These are phyloP conservation scores for Lachancea meyersii DNA, from an alignment of 805 yeast genomes.

Conservation along the genomic window DNA sequence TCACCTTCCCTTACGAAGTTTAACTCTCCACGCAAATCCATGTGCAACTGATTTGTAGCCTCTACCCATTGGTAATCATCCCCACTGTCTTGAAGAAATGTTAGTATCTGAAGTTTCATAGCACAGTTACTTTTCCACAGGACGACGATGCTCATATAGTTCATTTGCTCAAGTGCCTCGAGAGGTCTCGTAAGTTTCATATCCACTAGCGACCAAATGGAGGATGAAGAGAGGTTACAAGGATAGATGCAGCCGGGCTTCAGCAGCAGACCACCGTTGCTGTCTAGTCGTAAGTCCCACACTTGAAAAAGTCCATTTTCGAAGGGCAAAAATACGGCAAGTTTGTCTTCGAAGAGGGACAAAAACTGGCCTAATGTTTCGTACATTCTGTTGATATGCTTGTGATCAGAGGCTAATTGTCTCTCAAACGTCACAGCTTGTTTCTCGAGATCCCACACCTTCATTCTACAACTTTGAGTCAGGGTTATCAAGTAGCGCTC, in stretches of 20 bases:
- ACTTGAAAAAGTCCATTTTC: conserved; percentile 40
- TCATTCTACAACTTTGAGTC: conserved; percentile 25
- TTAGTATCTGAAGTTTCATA: conserved; percentile 38
- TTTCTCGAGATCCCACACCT: conserved; percentile 29
- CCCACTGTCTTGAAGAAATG: conserved; percentile 24
- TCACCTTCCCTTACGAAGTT: conserved; percentile 44
- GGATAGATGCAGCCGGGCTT: conserved; percentile 14
- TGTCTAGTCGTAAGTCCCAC: conserved; percentile 27
- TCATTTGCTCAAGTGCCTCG: conserved; percentile 15
- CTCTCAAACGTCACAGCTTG: conserved; percentile 17
- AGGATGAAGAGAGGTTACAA: conserved; percentile 25
- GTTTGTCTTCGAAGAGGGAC: conserved; percentile 28
- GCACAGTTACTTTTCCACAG: conserved; percentile 63
- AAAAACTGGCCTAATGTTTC: conserved; percentile 33
- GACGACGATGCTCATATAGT: conserved; percentile 34
- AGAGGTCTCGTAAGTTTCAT: conserved; percentile 23
- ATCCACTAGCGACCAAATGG: conserved; percentile 31
- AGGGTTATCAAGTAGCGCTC: conserved; percentile 21
- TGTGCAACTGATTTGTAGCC: conserved; percentile 21
- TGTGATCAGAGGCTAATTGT: conserved; percentile 11
- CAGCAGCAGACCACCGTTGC: conserved; percentile 13
- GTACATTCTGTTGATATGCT: conserved; percentile 14
- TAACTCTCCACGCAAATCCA: conserved; percentile 35
- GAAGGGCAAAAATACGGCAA: conserved; percentile 39
- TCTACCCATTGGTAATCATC: conserved; percentile 26